Base-by-base conservation (phyloP, 768 basidiomycete species). In the Lentinula aciculospora region DNA sequence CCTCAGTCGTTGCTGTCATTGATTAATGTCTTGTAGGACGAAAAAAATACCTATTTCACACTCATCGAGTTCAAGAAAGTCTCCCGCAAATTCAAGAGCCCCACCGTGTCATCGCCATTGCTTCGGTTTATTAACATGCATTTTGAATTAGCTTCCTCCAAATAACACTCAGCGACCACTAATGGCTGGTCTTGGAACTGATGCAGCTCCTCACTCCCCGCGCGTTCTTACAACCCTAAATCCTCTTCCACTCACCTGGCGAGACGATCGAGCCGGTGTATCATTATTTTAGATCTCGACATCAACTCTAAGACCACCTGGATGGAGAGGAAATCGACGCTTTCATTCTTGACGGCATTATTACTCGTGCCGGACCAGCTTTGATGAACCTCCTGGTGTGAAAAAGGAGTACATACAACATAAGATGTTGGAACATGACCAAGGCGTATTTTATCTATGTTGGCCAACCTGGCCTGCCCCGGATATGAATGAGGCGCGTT, bases 381-480 rank as follows among this genome's bases (percentile, higher is more conserved):
- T 99, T 60, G 97, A 99, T 68, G 86, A 88, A 0, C 83, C 84
- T 50, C 51, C 51, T 39, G 36, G 51, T 9, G 23, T 27, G 4
- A 84, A 86, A 69, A 99, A 99, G 73, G 89, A 96, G 21, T 99
- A 99, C 72, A 99, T 99, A 66, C 97, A 99, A 71, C 92, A 98
- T 78, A 95, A 92, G 81, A 98, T 98, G 83, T 73, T 98, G 56
- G 76, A 86, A 64, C 77, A 85, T 57, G 81, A 86, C 60, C 66
- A 81, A 40, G 94, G 92, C 31, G 90, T 85, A 47, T 99, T 99
- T 76, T 98, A 98, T 72, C 78, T 99, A 44, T 98, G 97, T 69
- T 95, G 96, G 25, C 97, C 96, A 36, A 98, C 96, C 27, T 97
- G 95, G 96, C 97, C 97, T n/a, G 96, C 98, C 19, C 94, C 97